A percentile compares a stretch with the other conserved stretches of the same genome.
These are phyloP conservation scores for Fusarium falciforme DNA, from an alignment of 2,329 filamentous ascomycete species.

Conservation along the genomic window DNA sequence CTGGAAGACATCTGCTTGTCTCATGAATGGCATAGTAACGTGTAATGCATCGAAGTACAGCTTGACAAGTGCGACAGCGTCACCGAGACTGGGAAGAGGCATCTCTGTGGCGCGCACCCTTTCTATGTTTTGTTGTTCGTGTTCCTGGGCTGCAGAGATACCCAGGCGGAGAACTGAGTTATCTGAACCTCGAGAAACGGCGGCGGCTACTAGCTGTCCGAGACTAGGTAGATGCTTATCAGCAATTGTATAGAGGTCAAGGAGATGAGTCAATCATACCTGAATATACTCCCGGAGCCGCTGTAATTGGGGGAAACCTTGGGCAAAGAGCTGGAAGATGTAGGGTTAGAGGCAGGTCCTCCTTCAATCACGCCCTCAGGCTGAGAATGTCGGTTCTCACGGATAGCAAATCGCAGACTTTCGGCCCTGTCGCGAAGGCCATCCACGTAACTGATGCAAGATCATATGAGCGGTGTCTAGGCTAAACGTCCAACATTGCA, in stretches of 20 bases:
- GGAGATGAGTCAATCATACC: neutral
- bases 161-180: neutral
- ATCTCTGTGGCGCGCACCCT: neutral
- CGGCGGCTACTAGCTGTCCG: neutral
- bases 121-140: neutral
- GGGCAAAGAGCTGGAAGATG: neutral
- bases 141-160: neutral
- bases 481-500: neutral
- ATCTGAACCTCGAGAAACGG: neutral
- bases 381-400: neutral
- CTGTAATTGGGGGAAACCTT: neutral
- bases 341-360: neutral
- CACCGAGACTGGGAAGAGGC: neutral
- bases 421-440: neutral
- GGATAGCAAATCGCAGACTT: neutral
- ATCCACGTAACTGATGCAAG: neutral
- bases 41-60: neutral
- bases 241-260: too few species aligned
- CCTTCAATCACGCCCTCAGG: too few species aligned
- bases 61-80: neutral
- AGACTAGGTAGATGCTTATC: neutral
- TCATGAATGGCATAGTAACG: neutral
- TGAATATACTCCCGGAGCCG: neutral
- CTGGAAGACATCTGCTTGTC: neutral
- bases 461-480: neutral